These are phyloP conservation scores for Juglanconis oblonga DNA, from an alignment of 2,329 filamentous ascomycete genomes.

Conservation along the genomic window DNA sequence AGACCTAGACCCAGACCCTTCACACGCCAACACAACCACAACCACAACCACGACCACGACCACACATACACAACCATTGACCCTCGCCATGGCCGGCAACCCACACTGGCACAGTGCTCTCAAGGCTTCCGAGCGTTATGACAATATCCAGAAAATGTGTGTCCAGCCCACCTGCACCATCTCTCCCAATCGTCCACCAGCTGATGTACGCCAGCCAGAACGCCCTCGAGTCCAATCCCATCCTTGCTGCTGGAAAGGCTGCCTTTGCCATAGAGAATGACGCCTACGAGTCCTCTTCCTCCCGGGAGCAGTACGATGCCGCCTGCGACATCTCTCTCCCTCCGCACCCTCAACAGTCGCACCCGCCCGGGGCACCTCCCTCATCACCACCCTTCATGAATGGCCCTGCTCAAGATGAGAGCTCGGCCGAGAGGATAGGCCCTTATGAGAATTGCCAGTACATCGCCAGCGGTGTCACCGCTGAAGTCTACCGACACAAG, in stretches of 20 bases:
- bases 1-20: too few relatives aligned
- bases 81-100: constrained; percentile 21
- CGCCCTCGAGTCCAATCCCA: constrained; percentile 20
- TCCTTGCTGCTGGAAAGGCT: constrained; percentile 26
- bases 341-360: constrained; percentile 13
- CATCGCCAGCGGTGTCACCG: constrained; percentile 70
- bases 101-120: constrained; percentile 49
- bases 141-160: constrained; percentile 61
- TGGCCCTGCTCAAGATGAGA: constrained; percentile 2
- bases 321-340: constrained; percentile 32
- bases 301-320: constrained; percentile 54
- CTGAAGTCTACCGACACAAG: constrained; percentile 72
- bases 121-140: constrained; percentile 59
- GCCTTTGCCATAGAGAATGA: constrained; percentile 67
- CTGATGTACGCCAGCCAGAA: constrained; percentile 24
- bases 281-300: constrained; percentile 56
- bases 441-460: constrained; percentile 50
- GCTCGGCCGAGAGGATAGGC: constrained; percentile 47
- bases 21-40: too few relatives aligned
- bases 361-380: constrained; percentile 5
- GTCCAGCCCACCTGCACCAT: constrained; percentile 25
- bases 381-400: background rate
- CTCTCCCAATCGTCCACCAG: background rate
- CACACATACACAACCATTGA: background rate
- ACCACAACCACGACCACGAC: too few relatives aligned